These are phyloP conservation scores for Carex pumila DNA, from an alignment of 176 grass and related monocot genomes.

Conservation along the genomic window DNA sequence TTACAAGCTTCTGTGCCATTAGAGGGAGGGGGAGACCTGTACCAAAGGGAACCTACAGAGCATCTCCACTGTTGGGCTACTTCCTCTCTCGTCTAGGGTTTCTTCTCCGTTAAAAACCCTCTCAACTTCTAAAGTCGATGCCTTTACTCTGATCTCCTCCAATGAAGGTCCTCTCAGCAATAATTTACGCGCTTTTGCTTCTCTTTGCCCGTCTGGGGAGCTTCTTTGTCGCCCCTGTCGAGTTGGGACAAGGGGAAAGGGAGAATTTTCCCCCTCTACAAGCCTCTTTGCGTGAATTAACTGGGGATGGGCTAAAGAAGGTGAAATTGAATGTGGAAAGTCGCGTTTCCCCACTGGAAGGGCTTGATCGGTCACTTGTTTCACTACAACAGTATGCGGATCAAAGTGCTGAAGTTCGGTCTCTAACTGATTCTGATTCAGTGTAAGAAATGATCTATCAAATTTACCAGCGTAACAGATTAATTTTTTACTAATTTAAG, in stretches of 20 bases:
- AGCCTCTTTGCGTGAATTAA: background rate
- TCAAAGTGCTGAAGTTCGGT: background rate
- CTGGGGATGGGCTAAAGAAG: background rate
- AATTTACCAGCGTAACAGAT: background rate
- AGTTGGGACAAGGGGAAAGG: background rate
- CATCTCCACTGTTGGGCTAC: background rate
- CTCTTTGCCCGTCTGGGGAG: background rate
- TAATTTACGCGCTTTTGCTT: background rate
- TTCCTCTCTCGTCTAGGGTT: background rate
- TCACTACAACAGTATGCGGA: background rate
- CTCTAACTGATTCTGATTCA: slow-evolving; percentile 11
- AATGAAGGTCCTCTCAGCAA: background rate
- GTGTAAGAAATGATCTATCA: background rate
- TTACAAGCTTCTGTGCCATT: background rate
- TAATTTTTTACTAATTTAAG: background rate
- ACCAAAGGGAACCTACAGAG: background rate
- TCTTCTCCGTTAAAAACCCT: background rate
- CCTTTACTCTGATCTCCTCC: background rate
- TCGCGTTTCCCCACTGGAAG: background rate
- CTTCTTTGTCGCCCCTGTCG: slow-evolving; percentile 2
- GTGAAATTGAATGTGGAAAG: background rate
- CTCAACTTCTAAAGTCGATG: background rate
- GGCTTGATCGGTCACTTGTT: background rate
- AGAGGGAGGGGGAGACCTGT: background rate
- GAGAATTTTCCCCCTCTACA: background rate